Evolutionary conservation across 1,284 basidiomycete genomes (phyloP), one percentile per base, ranked within the genome.

Genomic region (Caloboletus firmus): DNA sequence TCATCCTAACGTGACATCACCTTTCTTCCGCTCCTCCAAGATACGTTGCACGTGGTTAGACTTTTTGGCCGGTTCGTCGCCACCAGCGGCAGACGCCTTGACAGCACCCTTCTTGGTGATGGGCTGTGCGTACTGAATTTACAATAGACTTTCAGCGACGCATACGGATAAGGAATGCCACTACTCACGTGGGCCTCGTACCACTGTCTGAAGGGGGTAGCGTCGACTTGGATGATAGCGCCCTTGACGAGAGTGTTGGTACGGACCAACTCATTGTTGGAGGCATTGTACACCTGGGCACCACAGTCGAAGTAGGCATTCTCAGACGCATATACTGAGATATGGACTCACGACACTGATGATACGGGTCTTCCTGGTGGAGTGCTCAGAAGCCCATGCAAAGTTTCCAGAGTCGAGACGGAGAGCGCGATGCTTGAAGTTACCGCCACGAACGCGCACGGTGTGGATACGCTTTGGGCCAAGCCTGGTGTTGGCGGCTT

Each of bases 231-330:
- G 76, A 98, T 92, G 76, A 98, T 90, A 63, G 90, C 90, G 61
- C 86, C 82, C 82, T 95, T 97, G 72, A 98, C 95, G 57, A 98
- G 87, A 58, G 95, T 98, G 82, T 98, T 97, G 67, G 95, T 98
- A 72, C 95, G 92, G 72, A 98, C 95, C 70, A 98, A 85, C 79
- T 98, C 95, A 79, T 98, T 98, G 87, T 98, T 98, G 61, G 95
- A 95, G 46, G 95, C 85, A 76, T 98, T 98, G 85, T 98, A 98
- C 50, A 93, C 90, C 93, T 95, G 50, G 2, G 20, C 42, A n/a
- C 15, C 15, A 37, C 36, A 9, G 40, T 46, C 20, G 15, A 1
- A 17, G 30, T 70, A 52, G 58, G n/a, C 30, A 34, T 15, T 30
- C 24, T 42, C 9, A 26, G 41, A 48, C 10, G 47, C 49, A 55